Conservation (phyloP, 768 basidiomycete genomes). For the Asterophora parasitica region DNA sequence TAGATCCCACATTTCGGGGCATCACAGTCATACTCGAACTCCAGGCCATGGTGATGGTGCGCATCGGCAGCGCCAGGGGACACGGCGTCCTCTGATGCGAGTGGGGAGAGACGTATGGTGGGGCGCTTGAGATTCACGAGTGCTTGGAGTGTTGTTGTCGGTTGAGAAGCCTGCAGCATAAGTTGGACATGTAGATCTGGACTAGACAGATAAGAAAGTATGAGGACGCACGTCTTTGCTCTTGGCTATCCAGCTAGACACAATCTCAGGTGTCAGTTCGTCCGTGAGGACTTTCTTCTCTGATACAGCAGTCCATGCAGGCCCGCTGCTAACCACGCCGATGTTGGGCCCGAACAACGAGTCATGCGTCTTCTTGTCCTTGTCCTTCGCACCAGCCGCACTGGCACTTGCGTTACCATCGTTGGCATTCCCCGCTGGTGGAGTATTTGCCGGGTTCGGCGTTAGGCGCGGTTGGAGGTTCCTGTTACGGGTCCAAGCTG, state of each 20-base stretch:
- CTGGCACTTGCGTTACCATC: slow-evolving; percentile 6
- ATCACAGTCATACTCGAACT: slow-evolving; percentile 92
- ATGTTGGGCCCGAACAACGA: slow-evolving; percentile 91
- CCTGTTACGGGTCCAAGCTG: slow-evolving; percentile 55
- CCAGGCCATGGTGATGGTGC: slow-evolving; percentile 66
- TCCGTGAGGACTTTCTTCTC: slow-evolving; percentile 65
- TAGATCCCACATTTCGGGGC: slow-evolving; percentile 80
- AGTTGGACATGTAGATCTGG: slow-evolving; percentile 6
- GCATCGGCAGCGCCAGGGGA: slow-evolving; percentile 33
- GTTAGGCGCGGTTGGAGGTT: slow-evolving; percentile 49
- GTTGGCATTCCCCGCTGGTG: slow-evolving; percentile 36
- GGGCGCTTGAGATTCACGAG: slow-evolving; percentile 93
- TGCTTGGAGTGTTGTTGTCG: slow-evolving; percentile 91
- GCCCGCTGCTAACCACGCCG: slow-evolving; percentile 64
- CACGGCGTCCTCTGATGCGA: slow-evolving; percentile 42
- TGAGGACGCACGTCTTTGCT: slow-evolving; percentile 68
- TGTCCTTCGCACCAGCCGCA: slow-evolving; percentile 32
- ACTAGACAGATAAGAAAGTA: neutral
- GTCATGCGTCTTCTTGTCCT: slow-evolving; percentile 64
- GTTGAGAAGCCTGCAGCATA: slow-evolving; percentile 56
- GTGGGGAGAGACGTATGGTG: slow-evolving; percentile 71
- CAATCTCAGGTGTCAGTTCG: slow-evolving; percentile 75
- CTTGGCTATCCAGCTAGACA: slow-evolving; percentile 81
- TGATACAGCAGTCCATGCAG: slow-evolving; percentile 60
- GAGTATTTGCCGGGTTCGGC: slow-evolving; percentile 39